These are phyloP conservation scores for Boletus rubropictus DNA, from an alignment of 768 basidiomycete species.

Conservation along the genomic window DNA sequence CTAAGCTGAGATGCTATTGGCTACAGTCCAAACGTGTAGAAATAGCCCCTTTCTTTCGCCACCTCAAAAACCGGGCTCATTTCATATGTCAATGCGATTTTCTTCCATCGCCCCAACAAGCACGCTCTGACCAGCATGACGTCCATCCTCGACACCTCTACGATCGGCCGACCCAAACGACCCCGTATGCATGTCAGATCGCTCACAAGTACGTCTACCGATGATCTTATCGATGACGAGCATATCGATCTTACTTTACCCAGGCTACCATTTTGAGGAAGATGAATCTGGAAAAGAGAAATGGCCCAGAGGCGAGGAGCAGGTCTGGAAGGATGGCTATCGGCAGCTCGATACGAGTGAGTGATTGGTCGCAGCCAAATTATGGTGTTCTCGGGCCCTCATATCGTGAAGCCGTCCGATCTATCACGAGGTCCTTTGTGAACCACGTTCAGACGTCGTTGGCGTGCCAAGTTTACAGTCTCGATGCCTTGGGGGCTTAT, in stretches of 20 bases:
- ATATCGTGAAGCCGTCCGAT: slow-evolving; percentile 42
- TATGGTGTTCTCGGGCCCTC: slow-evolving; percentile 1
- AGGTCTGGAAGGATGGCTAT: slow-evolving; percentile 61
- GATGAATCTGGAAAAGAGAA: slow-evolving; percentile 75
- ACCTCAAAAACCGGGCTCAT: neutral
- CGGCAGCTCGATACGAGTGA: slow-evolving; percentile 54
- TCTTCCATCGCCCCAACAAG: neutral
- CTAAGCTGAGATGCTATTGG: too few relatives aligned
- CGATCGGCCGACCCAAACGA: slow-evolving; percentile 54
- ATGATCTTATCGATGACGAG: neutral
- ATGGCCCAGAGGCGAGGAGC: slow-evolving; percentile 80
- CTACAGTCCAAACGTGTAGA: neutral
- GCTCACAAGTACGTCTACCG: slow-evolving; percentile 49
- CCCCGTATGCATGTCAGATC: slow-evolving; percentile 62
- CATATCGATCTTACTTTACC: slow-evolving; percentile 5
- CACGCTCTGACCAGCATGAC: slow-evolving; percentile 39
- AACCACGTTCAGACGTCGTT: slow-evolving; percentile 85
- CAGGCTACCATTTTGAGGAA: slow-evolving; percentile 75
- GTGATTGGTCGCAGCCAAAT: slow-evolving; percentile 5
- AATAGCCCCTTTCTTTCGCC: neutral
- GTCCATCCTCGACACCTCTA: slow-evolving; percentile 56
- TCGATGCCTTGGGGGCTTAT: slow-evolving; percentile 83
- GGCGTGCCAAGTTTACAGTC: slow-evolving; percentile 85
- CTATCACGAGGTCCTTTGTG: slow-evolving; percentile 70
- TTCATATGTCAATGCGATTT: neutral